A percentile compares a stretch with the other conserved stretches of the same genome.
These are phyloP conservation scores for Zygoascus flipseniorum DNA, from an alignment of 805 yeast genomes.

Conservation along the genomic window DNA sequence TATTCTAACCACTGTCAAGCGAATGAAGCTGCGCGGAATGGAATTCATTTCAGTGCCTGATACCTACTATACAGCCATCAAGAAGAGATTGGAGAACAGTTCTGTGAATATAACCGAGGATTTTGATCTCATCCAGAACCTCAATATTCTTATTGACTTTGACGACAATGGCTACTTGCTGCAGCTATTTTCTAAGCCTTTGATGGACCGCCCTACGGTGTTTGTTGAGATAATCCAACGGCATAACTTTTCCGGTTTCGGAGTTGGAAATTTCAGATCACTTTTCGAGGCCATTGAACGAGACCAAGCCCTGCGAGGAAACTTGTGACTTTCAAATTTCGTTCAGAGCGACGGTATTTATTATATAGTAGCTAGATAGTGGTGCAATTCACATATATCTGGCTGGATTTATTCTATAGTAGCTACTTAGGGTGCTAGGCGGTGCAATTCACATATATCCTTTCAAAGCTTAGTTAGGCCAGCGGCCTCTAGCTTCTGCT, in stretches of 20 bases:
- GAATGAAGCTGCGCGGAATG: conserved; percentile 53
- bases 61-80: conserved; percentile 47
- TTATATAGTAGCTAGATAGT: conserved; percentile 5
- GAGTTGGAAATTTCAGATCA: conserved; percentile 82
- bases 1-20: conserved; percentile 47
- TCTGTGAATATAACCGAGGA: conserved; percentile 44
- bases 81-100: conserved; percentile 37
- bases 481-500: conserved; percentile 9
- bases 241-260: conserved; percentile 74
- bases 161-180: conserved; percentile 70
- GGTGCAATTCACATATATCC: too few species aligned
- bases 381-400: too few species aligned
- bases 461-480: conserved; percentile 6
- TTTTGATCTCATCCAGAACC: conserved; percentile 39
- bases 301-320: conserved; percentile 69
- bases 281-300: conserved; percentile 71
- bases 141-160: conserved; percentile 59
- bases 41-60: conserved; percentile 57
- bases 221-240: conserved; percentile 79
- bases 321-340: conserved; percentile 21
- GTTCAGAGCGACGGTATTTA: background rate
- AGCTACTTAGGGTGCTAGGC: conserved; percentile 6
- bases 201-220: conserved; percentile 71
- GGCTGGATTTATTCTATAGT: background rate
- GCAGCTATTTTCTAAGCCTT: conserved; percentile 72